Conservation (phyloP, 2,329 filamentous ascomycete genomes). For the Myriangium duriaei region DNA sequence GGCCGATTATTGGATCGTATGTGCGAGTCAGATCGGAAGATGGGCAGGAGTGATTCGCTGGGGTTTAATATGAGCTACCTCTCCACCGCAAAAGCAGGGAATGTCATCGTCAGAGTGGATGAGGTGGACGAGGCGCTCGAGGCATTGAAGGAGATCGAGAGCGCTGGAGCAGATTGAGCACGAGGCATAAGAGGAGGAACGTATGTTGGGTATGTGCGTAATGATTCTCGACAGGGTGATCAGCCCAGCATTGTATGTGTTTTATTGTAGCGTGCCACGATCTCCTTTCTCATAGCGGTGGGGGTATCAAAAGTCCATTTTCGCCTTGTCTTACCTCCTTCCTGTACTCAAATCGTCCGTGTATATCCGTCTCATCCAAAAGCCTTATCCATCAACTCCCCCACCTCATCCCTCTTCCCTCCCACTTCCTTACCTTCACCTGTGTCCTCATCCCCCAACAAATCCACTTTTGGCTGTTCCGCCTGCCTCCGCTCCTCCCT, state of each 20-base stretch:
- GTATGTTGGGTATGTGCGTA: neutral
- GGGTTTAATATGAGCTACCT: constrained; percentile 76
- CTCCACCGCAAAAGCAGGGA: constrained; percentile 76
- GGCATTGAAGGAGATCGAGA: constrained; percentile 41
- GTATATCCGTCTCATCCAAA: constrained; percentile 19
- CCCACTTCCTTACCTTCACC: neutral
- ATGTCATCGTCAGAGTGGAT: constrained; percentile 69
- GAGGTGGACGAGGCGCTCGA: constrained; percentile 62
- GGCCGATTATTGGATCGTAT: constrained; percentile 67
- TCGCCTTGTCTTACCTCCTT: too few relatives aligned
- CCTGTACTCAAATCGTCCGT: too few relatives aligned
- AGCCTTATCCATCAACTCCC: constrained; percentile 23
- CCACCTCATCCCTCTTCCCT: constrained; percentile 18
- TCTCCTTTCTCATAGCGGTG: too few relatives aligned
- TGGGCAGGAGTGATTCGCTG: constrained; percentile 22
- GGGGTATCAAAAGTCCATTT: too few relatives aligned
- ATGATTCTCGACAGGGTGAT: too few relatives aligned
- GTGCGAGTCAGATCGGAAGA: constrained; percentile 25
- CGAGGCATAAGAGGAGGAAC: neutral
- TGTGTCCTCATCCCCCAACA: constrained; percentile 6
- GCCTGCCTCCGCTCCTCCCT: constrained; percentile 21
- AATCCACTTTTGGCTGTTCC: constrained; percentile 5
- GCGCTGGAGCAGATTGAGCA: neutral
- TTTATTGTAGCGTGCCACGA: too few relatives aligned
- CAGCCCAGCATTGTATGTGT: too few relatives aligned